Evolutionary conservation across 306 rosid species (phyloP).

Genomic region (Mucuna pruriens): DNA sequence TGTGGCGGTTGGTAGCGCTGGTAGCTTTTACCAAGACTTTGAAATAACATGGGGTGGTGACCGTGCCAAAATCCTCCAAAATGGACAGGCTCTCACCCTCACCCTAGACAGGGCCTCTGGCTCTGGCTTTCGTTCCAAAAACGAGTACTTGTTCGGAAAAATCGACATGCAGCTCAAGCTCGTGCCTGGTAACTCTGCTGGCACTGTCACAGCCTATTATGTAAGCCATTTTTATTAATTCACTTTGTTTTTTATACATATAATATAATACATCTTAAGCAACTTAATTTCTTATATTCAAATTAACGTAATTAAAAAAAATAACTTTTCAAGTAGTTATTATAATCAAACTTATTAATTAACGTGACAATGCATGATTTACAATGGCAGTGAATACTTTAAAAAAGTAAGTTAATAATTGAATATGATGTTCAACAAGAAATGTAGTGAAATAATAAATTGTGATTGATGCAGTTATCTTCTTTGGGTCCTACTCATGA

Average conservation of each 20-base stretch:
- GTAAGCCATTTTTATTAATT: conserved; percentile 31
- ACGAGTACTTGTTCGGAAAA: conserved; percentile 62
- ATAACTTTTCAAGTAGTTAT: too few relatives aligned
- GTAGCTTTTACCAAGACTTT: conserved; percentile 51
- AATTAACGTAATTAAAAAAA: too few relatives aligned
- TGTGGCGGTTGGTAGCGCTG: conserved; percentile 7
- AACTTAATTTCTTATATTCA: too few relatives aligned
- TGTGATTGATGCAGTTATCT: conserved; percentile 52
- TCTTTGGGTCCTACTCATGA: conserved; percentile 62
- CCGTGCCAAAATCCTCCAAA: conserved; percentile 53
- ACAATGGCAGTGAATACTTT: not conserved
- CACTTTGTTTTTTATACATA: too few relatives aligned
- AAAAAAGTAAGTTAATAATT: too few relatives aligned
- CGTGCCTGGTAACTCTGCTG: conserved; percentile 67
- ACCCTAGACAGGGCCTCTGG: conserved; percentile 55
- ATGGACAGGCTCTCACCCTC: conserved; percentile 50
- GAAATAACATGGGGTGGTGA: conserved; percentile 67
- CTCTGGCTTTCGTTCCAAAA: conserved; percentile 56
- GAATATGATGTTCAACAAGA: not conserved
- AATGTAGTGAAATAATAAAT: not conserved
- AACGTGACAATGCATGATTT: too few relatives aligned
- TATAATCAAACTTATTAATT: too few relatives aligned
- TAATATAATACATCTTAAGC: not conserved
- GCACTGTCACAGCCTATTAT: conserved; percentile 63
- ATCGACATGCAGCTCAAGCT: conserved; percentile 72